These are phyloP conservation scores for Melanogaster broomeanus DNA, from an alignment of 768 basidiomycete genomes.

Conservation along the genomic window DNA sequence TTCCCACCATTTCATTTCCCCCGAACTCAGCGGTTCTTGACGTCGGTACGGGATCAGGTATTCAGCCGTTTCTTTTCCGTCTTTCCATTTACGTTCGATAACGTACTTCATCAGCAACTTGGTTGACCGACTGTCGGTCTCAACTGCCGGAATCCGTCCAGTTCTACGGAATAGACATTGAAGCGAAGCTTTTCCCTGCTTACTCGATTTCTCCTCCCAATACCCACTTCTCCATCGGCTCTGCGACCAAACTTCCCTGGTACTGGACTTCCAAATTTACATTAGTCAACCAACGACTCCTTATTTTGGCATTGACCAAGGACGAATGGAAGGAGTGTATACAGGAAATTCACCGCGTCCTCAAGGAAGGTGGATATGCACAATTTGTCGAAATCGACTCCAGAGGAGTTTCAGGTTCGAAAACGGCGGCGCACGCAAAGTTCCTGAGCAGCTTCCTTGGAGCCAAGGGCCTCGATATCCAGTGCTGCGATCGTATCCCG, in stretches of 20 bases:
- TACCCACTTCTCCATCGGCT: constrained; percentile 13
- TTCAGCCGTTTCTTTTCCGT: neutral
- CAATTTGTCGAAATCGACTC: constrained; percentile 30
- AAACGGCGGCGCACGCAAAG: constrained; percentile 4
- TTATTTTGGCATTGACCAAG: constrained; percentile 26
- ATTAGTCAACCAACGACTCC: constrained; percentile 34
- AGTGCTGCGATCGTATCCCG: constrained; percentile 11
- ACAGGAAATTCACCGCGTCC: constrained; percentile 29
- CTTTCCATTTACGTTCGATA: neutral
- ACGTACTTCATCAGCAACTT: constrained; percentile 10
- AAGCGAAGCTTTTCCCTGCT: constrained; percentile 15
- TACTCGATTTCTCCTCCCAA: constrained; percentile 3
- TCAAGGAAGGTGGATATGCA: constrained; percentile 31
- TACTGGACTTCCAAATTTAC: constrained; percentile 31
- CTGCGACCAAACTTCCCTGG: constrained; percentile 20
- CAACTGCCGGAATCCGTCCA: constrained; percentile 10
- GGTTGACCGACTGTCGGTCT: constrained; percentile 15
- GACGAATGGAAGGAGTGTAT: constrained; percentile 25
- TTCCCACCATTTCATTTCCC: constrained; percentile 8
- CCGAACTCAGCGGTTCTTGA: constrained; percentile 17
- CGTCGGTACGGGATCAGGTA: constrained; percentile 26
- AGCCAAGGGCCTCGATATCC: constrained; percentile 9
- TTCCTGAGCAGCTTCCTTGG: constrained; percentile 12
- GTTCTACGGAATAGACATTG: constrained; percentile 24
- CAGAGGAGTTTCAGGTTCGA: constrained; percentile 12